A percentile compares a stretch with the other conserved stretches of the same genome.
These are phyloP conservation scores for Phyllosticta citrichinensis DNA, from an alignment of 2,329 filamentous ascomycete species.

Conservation along the genomic window DNA sequence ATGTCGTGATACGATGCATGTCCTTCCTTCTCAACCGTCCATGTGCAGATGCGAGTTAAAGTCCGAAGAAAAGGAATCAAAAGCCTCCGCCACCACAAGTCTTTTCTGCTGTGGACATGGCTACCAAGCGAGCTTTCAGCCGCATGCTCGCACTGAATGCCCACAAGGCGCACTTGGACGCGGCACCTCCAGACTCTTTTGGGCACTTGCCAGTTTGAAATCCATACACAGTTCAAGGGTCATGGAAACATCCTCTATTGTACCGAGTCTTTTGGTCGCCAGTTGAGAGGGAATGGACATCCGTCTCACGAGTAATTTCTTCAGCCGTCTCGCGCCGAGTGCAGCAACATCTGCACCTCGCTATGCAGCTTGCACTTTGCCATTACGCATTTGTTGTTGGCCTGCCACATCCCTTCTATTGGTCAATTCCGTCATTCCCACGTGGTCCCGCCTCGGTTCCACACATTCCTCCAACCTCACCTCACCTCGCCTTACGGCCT, in stretches of 20 bases:
- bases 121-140: neutral
- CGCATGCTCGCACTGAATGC: neutral
- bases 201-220: too few relatives aligned
- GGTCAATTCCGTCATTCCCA: neutral
- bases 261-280: too few relatives aligned
- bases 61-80: neutral
- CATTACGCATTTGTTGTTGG: neutral
- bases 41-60: neutral
- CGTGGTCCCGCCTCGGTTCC: neutral
- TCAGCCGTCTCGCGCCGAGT: too few relatives aligned
- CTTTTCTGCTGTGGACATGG: neutral
- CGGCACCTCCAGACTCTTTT: too few relatives aligned
- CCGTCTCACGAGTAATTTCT: too few relatives aligned
- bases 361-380: neutral
- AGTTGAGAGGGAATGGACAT: too few relatives aligned
- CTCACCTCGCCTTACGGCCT: neutral
- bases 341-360: too few relatives aligned
- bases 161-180: too few relatives aligned
- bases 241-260: too few relatives aligned
- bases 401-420: neutral
- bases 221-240: too few relatives aligned
- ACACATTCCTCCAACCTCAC: neutral
- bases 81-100: too few relatives aligned
- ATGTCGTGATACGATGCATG: neutral
- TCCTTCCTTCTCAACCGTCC: neutral